A percentile compares a stretch with the other conserved stretches of the same genome.
Conservation (phyloP, 371 early-diverging fungal genomes). For the Vairimorpha ceranae region DNA sequence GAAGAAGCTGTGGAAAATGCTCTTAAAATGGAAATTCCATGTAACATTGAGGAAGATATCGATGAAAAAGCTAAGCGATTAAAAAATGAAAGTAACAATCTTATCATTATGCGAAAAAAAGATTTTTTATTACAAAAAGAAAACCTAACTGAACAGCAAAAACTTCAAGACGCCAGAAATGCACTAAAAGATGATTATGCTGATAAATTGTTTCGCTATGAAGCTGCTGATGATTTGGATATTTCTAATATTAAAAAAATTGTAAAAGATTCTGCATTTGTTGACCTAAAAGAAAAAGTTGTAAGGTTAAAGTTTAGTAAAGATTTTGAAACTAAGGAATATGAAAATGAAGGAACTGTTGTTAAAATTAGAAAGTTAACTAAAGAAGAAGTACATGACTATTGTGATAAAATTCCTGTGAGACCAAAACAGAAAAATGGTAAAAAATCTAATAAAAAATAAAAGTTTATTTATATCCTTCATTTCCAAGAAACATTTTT, state of each 20-base stretch:
- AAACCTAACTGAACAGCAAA: constrained; percentile 31
- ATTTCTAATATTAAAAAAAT: constrained; percentile 48
- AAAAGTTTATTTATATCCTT: background rate
- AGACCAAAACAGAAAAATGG: background rate
- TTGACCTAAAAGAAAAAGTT: constrained; percentile 52
- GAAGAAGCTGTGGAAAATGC: constrained; percentile 50
- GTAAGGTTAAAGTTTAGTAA: constrained; percentile 56
- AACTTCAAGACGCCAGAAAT: constrained; percentile 32
- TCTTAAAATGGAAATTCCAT: constrained; percentile 23
- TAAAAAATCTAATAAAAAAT: background rate
- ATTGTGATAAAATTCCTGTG: constrained; percentile 41
- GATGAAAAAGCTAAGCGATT: constrained; percentile 19
- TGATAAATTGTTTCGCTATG: constrained; percentile 51
- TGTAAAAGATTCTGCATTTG: constrained; percentile 54
- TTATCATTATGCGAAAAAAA: constrained; percentile 17
- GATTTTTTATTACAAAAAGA: constrained; percentile 38
- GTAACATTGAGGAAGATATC: background rate
- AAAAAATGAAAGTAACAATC: constrained; percentile 19
- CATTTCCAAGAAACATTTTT: constrained; percentile 4
- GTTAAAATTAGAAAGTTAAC: constrained; percentile 33
- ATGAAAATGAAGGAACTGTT: constrained; percentile 30
- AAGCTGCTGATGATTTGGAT: constrained; percentile 17
- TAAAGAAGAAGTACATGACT: constrained; percentile 49
- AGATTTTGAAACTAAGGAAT: constrained; percentile 48
- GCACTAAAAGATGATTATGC: constrained; percentile 43